These are phyloP conservation scores for Senecio squalidus DNA, from an alignment of 140 eudicot species.

Conservation along the genomic window DNA sequence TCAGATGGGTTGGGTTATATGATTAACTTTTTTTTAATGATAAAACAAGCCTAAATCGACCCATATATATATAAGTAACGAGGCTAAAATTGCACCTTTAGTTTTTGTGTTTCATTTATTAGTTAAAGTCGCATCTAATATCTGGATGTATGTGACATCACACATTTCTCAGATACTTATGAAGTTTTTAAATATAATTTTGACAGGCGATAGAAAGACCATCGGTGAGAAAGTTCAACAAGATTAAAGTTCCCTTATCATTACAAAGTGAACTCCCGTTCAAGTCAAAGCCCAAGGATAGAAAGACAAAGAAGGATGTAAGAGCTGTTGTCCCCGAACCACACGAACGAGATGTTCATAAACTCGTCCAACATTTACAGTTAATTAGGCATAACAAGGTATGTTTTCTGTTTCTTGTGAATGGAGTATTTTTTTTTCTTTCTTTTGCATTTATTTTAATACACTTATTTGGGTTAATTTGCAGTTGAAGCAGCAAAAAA, in stretches of 20 bases:
- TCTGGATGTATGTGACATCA: not conserved
- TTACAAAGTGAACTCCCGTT: constrained; percentile 75
- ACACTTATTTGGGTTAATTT: too few relatives aligned
- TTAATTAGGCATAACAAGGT: constrained; percentile 73
- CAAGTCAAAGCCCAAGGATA: constrained; percentile 74
- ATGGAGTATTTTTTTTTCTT: too few relatives aligned
- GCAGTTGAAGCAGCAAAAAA: constrained; percentile 66
- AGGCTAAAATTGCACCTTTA: too few relatives aligned
- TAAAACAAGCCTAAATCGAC: too few relatives aligned
- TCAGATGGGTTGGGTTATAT: not conserved
- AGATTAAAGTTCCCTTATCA: constrained; percentile 79
- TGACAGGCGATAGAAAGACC: constrained; percentile 77
- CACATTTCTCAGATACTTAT: constrained; percentile 3
- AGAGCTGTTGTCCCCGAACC: constrained; percentile 94
- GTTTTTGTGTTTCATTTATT: not conserved
- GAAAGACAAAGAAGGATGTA: constrained; percentile 38
- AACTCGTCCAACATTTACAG: constrained; percentile 71
- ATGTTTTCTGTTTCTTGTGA: constrained; percentile 16
- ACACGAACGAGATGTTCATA: constrained; percentile 65
- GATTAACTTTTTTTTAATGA: too few relatives aligned
- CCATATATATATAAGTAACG: too few relatives aligned
- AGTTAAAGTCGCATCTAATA: not conserved
- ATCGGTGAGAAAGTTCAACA: constrained; percentile 79
- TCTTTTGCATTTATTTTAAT: too few relatives aligned
- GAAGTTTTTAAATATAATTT: not conserved